phyloP scores from a whole-genome alignment of 345 rosid species.

The Pistacia integerrima region DNA sequence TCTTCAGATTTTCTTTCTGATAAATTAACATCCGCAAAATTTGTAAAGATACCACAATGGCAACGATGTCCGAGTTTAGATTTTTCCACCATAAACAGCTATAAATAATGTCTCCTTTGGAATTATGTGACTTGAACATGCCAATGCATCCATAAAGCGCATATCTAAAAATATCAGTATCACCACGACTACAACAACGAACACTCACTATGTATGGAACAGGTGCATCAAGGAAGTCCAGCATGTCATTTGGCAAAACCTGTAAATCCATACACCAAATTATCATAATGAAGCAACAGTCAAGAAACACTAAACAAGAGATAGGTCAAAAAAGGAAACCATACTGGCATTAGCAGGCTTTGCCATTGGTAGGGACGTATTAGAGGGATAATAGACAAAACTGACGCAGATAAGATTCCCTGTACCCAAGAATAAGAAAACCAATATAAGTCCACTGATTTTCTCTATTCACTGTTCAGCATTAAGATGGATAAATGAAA shows the following conservation, averaged over 20 bases:
- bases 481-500: background rate
- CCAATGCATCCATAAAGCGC: background rate
- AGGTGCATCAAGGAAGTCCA: slow-evolving; percentile 95
- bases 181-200: background rate
- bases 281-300: slow-evolving; percentile 10
- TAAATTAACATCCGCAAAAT: background rate
- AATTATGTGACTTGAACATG: background rate
- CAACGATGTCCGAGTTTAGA: background rate
- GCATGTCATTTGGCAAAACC: slow-evolving; percentile 96
- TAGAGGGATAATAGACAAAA: slow-evolving; percentile 72
- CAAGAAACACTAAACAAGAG: background rate
- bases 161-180: background rate
- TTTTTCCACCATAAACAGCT: background rate
- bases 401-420: slow-evolving; percentile 87
- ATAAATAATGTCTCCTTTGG: background rate
- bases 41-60: background rate
- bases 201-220: slow-evolving; percentile 90
- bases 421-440: slow-evolving; percentile 29
- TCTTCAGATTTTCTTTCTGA: background rate
- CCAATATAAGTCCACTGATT: slow-evolving; percentile 6
- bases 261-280: slow-evolving; percentile 35
- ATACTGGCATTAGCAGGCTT: slow-evolving; percentile 94
- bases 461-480: background rate
- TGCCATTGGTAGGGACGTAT: slow-evolving; percentile 97
- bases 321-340: slow-evolving; percentile 8